Percentiles rank a stretch among this genome's conserved stretches.
These are phyloP conservation scores for Emergomyces africanus DNA, from an alignment of 2,329 filamentous ascomycete genomes.

Conservation along the genomic window DNA sequence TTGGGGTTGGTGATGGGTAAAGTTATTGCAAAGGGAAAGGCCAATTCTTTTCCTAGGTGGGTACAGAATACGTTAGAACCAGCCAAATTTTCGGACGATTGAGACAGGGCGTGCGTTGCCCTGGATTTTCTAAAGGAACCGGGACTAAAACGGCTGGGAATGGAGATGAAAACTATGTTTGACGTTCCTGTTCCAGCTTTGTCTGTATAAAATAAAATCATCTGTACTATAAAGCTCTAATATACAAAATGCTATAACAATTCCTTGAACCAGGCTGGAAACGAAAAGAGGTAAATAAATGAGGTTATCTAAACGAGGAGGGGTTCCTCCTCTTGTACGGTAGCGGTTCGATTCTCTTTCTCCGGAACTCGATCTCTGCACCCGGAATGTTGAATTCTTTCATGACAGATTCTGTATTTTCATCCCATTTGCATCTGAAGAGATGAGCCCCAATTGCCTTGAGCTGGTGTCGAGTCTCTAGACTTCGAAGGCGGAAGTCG, in stretches of 20 bases:
- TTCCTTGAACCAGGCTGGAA: constrained; percentile 12
- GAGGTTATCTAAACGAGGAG: constrained; percentile 29
- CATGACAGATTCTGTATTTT: constrained; percentile 80
- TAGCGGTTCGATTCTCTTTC: constrained; percentile 57
- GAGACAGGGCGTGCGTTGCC: constrained; percentile 1
- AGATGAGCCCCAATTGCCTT: constrained; percentile 69
- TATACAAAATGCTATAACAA: constrained; percentile 29
- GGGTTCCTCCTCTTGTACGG: constrained; percentile 50
- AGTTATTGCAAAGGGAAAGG: constrained; percentile 45
- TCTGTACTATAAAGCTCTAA: constrained; percentile 11
- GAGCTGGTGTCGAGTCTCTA: constrained; percentile 56
- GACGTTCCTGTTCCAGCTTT: neutral
- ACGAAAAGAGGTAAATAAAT: constrained; percentile 5
- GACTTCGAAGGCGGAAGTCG: constrained; percentile 61
- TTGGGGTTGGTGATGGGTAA: constrained; percentile 76
- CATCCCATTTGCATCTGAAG: constrained; percentile 85
- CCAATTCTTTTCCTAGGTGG: constrained; percentile 23
- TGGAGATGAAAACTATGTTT: neutral
- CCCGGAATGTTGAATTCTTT: constrained; percentile 59
- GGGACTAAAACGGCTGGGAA: neutral
- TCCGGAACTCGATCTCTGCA: constrained; percentile 72
- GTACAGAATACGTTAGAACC: constrained; percentile 26
- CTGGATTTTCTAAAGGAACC: neutral
- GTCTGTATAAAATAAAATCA: constrained; percentile 2
- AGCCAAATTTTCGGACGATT: constrained; percentile 14